phyloP scores from a whole-genome alignment of 306 rosid species.

The Rubus parviflorus region DNA sequence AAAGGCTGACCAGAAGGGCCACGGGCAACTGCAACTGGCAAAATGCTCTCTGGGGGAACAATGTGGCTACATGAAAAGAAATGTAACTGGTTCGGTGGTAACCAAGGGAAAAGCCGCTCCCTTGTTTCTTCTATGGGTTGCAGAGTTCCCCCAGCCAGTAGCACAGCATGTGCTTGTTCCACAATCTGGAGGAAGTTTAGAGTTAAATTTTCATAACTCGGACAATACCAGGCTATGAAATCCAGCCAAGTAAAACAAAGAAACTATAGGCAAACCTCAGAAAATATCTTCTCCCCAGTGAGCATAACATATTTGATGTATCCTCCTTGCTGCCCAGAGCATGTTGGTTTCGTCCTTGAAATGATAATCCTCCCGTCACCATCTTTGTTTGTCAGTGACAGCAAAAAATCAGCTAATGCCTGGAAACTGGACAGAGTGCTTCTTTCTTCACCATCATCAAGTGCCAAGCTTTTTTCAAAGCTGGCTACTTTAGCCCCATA shows the following conservation, averaged over 20 bases:
- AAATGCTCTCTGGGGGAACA: constrained; percentile 78
- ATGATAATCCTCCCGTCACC: constrained; percentile 86
- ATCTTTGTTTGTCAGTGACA: constrained; percentile 68
- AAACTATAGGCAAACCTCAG: constrained; percentile 61
- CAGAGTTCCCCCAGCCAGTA: constrained; percentile 89
- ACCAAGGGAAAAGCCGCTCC: constrained; percentile 84
- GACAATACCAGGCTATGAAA: constrained; percentile 17
- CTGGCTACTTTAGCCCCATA: constrained; percentile 69
- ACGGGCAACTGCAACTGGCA: constrained; percentile 79
- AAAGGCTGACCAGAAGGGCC: constrained; percentile 84
- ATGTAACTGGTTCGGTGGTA: constrained; percentile 57
- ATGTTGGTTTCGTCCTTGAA: constrained; percentile 51
- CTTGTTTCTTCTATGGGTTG: constrained; percentile 93
- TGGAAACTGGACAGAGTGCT: constrained; percentile 79
- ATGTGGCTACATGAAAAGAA: constrained; percentile 92
- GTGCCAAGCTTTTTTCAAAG: constrained; percentile 36
- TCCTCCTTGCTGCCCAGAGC: constrained; percentile 51
- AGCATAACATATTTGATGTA: constrained; percentile 90
- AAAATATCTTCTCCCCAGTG: constrained; percentile 83
- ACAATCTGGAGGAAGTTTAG: constrained; percentile 57
- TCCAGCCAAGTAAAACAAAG: constrained; percentile 21
- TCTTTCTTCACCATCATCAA: constrained; percentile 46
- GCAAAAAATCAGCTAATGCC: constrained; percentile 67
- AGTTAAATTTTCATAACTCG: constrained; percentile 25
- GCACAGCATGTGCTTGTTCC: constrained; percentile 82